Evolutionary conservation across 345 rosid genomes (phyloP).

Genomic region (Rhodamnia rubescens): DNA sequence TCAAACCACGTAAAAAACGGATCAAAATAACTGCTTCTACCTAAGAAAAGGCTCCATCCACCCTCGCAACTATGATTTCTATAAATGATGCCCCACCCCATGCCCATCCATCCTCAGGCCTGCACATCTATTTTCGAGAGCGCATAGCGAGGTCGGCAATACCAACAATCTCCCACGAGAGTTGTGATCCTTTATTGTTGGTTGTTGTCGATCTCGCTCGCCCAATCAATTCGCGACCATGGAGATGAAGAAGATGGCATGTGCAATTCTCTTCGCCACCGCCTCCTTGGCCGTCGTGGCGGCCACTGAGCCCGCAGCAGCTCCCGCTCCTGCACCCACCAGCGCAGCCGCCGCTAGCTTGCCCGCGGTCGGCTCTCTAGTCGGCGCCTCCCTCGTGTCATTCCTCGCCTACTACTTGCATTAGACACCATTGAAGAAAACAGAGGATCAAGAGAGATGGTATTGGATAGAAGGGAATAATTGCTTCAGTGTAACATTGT

Average conservation of each 20-base stretch:
- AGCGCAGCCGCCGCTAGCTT: slow-evolving; percentile 14
- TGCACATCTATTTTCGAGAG: background rate
- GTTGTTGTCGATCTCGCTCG: background rate
- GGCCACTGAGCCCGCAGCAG: slow-evolving; percentile 4
- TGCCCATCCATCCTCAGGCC: background rate
- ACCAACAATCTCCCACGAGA: background rate
- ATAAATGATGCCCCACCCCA: no score
- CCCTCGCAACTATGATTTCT: no score
- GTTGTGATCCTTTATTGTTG: background rate
- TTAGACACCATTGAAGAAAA: background rate
- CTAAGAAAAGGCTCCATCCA: no score
- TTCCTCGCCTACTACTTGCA: slow-evolving; percentile 8
- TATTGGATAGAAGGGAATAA: background rate
- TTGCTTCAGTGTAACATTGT: background rate
- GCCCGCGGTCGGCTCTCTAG: slow-evolving; percentile 37
- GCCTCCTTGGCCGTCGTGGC: slow-evolving; percentile 47
- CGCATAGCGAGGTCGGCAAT: background rate
- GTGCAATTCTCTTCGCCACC: slow-evolving; percentile 33
- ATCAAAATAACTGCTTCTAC: no score
- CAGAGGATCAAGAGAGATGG: background rate
- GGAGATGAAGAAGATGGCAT: slow-evolving; percentile 46
- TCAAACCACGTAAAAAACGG: no score
- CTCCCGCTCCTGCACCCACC: slow-evolving; percentile 23
- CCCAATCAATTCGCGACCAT: slow-evolving; percentile 2
- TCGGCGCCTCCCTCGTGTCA: slow-evolving; percentile 18